phyloP scores from a whole-genome alignment of 257 asterid genomes.

The Pogostemon cablin region DNA sequence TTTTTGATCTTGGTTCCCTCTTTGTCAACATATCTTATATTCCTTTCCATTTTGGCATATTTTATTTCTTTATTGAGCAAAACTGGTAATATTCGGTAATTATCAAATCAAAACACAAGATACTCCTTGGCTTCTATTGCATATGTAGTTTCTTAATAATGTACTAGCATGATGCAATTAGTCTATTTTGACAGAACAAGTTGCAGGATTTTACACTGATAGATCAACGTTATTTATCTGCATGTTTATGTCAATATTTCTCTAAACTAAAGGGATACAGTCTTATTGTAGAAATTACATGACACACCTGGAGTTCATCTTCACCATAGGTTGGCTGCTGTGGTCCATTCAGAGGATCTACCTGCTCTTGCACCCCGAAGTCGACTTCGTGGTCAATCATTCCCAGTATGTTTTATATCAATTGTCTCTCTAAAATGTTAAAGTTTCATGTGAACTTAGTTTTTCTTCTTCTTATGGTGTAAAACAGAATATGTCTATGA shows the following conservation, averaged over 20 bases:
- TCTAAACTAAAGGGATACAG: not conserved
- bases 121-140: slow-evolving; percentile 18
- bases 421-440: slow-evolving; percentile 25
- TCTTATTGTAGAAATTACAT: slow-evolving; percentile 63
- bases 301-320: slow-evolving; percentile 99
- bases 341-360: slow-evolving; percentile 84
- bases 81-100: not conserved
- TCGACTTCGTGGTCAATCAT: slow-evolving; percentile 84
- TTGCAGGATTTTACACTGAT: not conserved
- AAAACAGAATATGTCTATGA: slow-evolving; percentile 50
- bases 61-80: not conserved
- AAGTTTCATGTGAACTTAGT: slow-evolving; percentile 16
- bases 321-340: slow-evolving; percentile 99
- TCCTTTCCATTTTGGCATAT: not conserved
- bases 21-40: not conserved
- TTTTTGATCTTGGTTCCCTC: not conserved
- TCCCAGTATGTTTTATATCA: slow-evolving; percentile 65
- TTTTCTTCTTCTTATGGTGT: slow-evolving; percentile 27
- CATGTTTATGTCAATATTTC: slow-evolving; percentile 5
- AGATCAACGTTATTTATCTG: not conserved
- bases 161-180: not conserved
- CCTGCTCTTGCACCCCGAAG: slow-evolving; percentile 96
- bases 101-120: slow-evolving; percentile 1
- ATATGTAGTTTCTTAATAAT: not conserved
- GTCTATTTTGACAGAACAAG: slow-evolving; percentile 14